Conservation (phyloP, 352 stramenopile genomes). For the Pythium aristosporum region DNA sequence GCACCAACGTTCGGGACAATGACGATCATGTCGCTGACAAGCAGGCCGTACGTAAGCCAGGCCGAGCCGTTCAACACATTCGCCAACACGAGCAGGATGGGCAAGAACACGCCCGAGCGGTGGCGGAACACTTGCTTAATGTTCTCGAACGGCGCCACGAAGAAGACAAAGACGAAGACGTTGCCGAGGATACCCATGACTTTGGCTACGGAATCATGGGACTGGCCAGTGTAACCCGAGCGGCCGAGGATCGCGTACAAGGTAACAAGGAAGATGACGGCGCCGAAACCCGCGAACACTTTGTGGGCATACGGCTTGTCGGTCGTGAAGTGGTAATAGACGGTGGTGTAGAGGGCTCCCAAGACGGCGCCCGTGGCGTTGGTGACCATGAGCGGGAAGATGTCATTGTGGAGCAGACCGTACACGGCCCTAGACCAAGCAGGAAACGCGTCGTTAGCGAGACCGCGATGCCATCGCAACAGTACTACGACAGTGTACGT, state of each 20-base stretch:
- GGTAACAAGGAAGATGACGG: slow-evolving; percentile 27
- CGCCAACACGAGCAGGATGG: slow-evolving; percentile 47
- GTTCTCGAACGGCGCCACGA: slow-evolving; percentile 56
- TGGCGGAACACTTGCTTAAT: slow-evolving; percentile 11
- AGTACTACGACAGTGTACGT: neutral
- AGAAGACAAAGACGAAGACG: slow-evolving; percentile 46
- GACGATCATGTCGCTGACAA: slow-evolving; percentile 53
- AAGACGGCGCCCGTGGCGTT: slow-evolving; percentile 42
- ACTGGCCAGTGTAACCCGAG: slow-evolving; percentile 33
- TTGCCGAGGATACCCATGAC: slow-evolving; percentile 42
- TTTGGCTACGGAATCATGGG: slow-evolving; percentile 26
- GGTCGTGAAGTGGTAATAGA: slow-evolving; percentile 45
- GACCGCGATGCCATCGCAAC: neutral
- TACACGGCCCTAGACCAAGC: slow-evolving; percentile 30
- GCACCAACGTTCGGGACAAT: slow-evolving; percentile 46
- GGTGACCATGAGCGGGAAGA: slow-evolving; percentile 45
- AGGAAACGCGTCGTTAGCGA: neutral
- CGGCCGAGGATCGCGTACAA: slow-evolving; percentile 40
- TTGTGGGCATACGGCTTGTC: slow-evolving; percentile 42
- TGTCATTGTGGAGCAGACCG: slow-evolving; percentile 41
- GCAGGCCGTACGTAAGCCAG: slow-evolving; percentile 46
- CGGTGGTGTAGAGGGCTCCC: slow-evolving; percentile 35
- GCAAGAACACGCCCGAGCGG: slow-evolving; percentile 38
- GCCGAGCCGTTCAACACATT: slow-evolving; percentile 41
- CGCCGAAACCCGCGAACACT: slow-evolving; percentile 25